Percentiles rank a stretch among this genome's conserved stretches.
Conservation (phyloP, 495 filamentous ascomycete genomes). For the Penicillium odoratum region DNA sequence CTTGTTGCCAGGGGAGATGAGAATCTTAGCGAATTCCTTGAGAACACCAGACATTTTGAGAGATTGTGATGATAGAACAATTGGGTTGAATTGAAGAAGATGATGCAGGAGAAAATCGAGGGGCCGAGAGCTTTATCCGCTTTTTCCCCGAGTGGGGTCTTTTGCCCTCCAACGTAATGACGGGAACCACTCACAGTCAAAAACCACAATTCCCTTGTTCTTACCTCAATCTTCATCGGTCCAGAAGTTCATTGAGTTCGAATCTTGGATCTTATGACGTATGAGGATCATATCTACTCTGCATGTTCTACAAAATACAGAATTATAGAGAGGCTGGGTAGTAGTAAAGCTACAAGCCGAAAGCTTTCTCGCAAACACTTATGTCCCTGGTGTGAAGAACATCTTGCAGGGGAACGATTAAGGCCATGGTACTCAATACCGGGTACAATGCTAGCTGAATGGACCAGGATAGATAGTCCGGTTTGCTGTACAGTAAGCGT, state of each 20-base stretch:
- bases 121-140: constrained; percentile 13
- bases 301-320: not conserved
- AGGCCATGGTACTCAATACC: not conserved
- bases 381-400: not conserved
- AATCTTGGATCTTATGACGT: not conserved
- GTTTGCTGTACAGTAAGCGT: not conserved
- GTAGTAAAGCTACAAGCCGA: not conserved
- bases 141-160: constrained; percentile 18
- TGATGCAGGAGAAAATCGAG: constrained; percentile 12
- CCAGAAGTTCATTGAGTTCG: too few relatives aligned
- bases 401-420: not conserved
- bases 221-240: too few relatives aligned
- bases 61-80: not conserved
- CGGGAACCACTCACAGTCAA: not conserved
- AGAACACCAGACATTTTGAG: not conserved
- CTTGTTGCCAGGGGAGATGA: constrained; percentile 50
- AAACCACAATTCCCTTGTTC: not conserved
- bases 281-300: constrained; percentile 1
- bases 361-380: not conserved
- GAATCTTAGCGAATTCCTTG: constrained; percentile 42
- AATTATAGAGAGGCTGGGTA: not conserved
- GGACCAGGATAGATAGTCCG: not conserved
- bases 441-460: not conserved
- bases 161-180: constrained; percentile 20
- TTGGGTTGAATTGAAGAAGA: constrained; percentile 6